Conservation (phyloP, 1,284 basidiomycete genomes). For the Apiotrichum porosum region DNA sequence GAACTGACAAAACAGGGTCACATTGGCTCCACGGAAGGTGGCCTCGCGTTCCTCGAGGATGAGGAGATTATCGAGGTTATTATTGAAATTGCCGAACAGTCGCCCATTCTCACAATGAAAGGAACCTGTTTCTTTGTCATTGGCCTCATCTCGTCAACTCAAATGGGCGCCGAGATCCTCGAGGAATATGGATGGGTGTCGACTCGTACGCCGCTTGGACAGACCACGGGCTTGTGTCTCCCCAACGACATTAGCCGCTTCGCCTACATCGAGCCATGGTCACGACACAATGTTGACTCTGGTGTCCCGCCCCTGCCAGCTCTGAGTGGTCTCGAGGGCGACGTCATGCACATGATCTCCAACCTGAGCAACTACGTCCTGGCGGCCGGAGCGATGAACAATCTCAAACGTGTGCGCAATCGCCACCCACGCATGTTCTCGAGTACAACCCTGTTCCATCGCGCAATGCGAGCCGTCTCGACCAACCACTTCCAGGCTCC, state of each 20-base stretch:
- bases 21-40: slow-evolving; percentile 82
- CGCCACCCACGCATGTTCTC: slow-evolving; percentile 62
- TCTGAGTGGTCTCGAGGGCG: slow-evolving; percentile 67
- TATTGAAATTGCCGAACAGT: slow-evolving; percentile 84
- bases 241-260: slow-evolving; percentile 78
- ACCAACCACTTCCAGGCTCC: slow-evolving; percentile 83
- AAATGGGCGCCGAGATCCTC: slow-evolving; percentile 71
- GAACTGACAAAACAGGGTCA: slow-evolving; percentile 64
- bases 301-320: slow-evolving; percentile 58
- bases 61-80: slow-evolving; percentile 88
- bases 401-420: slow-evolving; percentile 75
- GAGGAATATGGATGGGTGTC: slow-evolving; percentile 91
- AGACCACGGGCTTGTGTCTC: slow-evolving; percentile 83
- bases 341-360: slow-evolving; percentile 82
- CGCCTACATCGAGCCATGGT: slow-evolving; percentile 75
- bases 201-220: slow-evolving; percentile 77
- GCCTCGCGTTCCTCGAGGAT: slow-evolving; percentile 89
- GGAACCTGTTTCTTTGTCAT: slow-evolving; percentile 97
- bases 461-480: slow-evolving; percentile 77
- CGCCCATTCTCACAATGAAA: slow-evolving; percentile 81
- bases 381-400: slow-evolving; percentile 83
- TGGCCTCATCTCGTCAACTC: slow-evolving; percentile 71
- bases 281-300: slow-evolving; percentile 33
- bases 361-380: slow-evolving; percentile 95
- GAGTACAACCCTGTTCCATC: slow-evolving; percentile 72